Evolutionary conservation across 352 stramenopile species (phyloP), one percentile per base, ranked within the genome.

Genomic region (Globisporangium middletonii): DNA sequence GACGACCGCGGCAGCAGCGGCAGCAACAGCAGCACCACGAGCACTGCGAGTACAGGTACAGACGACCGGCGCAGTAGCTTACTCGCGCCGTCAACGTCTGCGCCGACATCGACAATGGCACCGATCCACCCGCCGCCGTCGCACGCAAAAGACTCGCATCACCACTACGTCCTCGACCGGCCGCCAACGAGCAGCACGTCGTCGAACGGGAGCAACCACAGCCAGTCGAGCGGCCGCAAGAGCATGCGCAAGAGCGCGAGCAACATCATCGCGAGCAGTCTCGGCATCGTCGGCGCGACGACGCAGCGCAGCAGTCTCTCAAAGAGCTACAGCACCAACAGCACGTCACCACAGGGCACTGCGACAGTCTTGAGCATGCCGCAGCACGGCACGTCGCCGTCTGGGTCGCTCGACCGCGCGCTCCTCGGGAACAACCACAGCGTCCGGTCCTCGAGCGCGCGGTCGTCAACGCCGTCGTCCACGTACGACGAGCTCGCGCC

Each of bases 1-100:
- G 58, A 38, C 59, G 67, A 63, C 27, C 51, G 62, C 57, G 50
- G 51, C 42, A 65, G 28, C 50, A 62, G 44, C 59, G 59, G 44
- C 52, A 72, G 55, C 59, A 62, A 50, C 52, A 64, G 51, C 44
- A 64, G 59, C 51, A 64, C 26, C 35, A 64, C 59, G 59, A 64
- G 59, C 38, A 59, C 59, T 0, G 59, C 52, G 19, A 64, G 59
- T 52, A 64, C 59, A 1, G 52, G 58, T 27, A 44, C 19, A 5
- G 57, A 57, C 48, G 50, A 58, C 33, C 9, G 37, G 19, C 13
- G 26, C 48, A 52, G 41, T 41, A 41, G 27, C 42, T 18, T 19
- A 19, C 44, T 18, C 46, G 33, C 43, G 13, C 2, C 53, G 35
- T 19, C 53, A 51, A 26, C 41, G 41, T 46, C 41, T 4, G 13